Evolutionary conservation across 345 rosid genomes (phyloP), one percentile per base, ranked within the genome.

Genomic region (Turritis glabra): DNA sequence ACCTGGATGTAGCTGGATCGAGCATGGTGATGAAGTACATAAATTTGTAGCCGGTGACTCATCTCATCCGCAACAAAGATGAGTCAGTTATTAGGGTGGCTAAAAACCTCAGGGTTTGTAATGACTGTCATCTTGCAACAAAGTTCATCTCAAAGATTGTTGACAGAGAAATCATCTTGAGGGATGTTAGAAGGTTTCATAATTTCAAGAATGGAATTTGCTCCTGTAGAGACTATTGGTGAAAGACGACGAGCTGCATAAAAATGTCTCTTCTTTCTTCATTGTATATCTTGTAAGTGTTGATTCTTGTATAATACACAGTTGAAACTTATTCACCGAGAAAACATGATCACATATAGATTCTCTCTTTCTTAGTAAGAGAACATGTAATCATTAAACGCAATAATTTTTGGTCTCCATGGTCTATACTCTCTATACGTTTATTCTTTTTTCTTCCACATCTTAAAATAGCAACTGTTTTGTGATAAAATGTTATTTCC

Each of bases 1-100:
- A 64, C 91, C 97, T 5, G 98, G 96, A n/a, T 91, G 89, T 55
- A 94, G 97, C 79, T 91, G 98, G 98, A 88, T 91, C 17, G 91
- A 89, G 74, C 50, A 75, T 50, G 87, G 86, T 1, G 89, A 88
- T 32, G 83, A 91, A 77, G 92, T 91, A 70, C 98, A 94, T 74
- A 89, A 82, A 69, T 91, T 94, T 72, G 33, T 86, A 40, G 91
- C 93, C n/a, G 95, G 97, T 26, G 98, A 88, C 70, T 80, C 77
- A 22, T 87, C 88, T 67, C 98, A 91, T 78, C 84, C 82, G 1
- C 93, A 94, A n/a, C n/a, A n/a, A n/a, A n/a, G n/a, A n/a, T n/a
- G n/a, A n/a, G n/a, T n/a, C 84, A 1, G 82, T 86, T 37, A 88
- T 91, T n/a, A 81, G 97, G 78, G 93, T 91, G 47, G 85, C 93